A percentile compares a stretch with the other conserved stretches of the same genome.
Evolutionary conservation across 768 basidiomycete species (phyloP).

Genomic region (Rhizopogon vinicolor): DNA sequence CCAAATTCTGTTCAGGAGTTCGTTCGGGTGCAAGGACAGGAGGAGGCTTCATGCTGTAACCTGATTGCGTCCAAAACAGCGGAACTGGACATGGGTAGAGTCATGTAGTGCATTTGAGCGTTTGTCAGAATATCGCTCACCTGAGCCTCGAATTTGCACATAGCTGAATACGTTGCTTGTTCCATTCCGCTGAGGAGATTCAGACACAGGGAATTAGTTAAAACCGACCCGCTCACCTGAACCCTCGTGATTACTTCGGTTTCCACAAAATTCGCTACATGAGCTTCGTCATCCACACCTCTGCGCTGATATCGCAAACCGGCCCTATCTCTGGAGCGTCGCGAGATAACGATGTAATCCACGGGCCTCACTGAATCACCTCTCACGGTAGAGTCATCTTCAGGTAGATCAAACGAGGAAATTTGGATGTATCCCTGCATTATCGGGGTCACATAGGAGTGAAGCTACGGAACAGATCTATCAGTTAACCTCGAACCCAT

Average conservation of each 20-base stretch:
- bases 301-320: conserved; percentile 93
- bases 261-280: conserved; percentile 96
- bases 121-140: conserved; percentile 31
- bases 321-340: conserved; percentile 84
- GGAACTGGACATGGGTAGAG: conserved; percentile 53
- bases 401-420: conserved; percentile 59
- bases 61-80: conserved; percentile 87
- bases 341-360: conserved; percentile 79
- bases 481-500: neutral
- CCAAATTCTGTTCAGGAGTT: conserved; percentile 67
- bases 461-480: conserved; percentile 43
- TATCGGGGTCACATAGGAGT: conserved; percentile 83
- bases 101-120: conserved; percentile 1
- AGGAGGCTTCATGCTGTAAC: conserved; percentile 83
- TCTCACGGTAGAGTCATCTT: conserved; percentile 30
- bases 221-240: conserved; percentile 43
- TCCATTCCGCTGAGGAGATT: conserved; percentile 56
- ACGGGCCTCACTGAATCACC: conserved; percentile 39
- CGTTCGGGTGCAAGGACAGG: conserved; percentile 72
- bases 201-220: neutral
- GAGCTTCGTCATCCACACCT: conserved; percentile 89
- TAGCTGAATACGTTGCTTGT: conserved; percentile 80
- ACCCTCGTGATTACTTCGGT: conserved; percentile 87
- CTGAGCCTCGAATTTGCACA: conserved; percentile 89
- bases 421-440: conserved; percentile 92